Percentiles rank a stretch among this genome's conserved stretches.
phyloP scores from a whole-genome alignment of 805 yeast genomes.

The Metschnikowia henanensis region DNA sequence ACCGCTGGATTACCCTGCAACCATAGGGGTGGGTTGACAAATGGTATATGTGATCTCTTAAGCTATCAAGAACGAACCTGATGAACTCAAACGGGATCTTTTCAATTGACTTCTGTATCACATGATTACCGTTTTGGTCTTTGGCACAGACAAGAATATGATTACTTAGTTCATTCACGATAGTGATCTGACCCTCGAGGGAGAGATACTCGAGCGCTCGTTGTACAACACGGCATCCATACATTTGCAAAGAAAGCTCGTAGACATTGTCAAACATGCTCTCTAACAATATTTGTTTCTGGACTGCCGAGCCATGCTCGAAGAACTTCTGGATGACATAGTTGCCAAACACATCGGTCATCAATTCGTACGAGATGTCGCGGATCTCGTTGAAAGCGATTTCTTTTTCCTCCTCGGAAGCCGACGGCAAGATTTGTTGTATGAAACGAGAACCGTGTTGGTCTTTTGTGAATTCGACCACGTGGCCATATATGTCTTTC shows the following conservation, averaged over 20 bases:
- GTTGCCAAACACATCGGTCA: slow-evolving; percentile 98
- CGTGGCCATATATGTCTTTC: slow-evolving; percentile 80
- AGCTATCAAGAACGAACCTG: slow-evolving; percentile 69
- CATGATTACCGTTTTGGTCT: slow-evolving; percentile 98
- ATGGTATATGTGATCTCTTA: slow-evolving; percentile 73
- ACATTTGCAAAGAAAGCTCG: slow-evolving; percentile 86
- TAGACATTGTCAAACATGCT: slow-evolving; percentile 75
- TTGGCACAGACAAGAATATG: slow-evolving; percentile 62
- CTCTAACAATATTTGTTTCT: slow-evolving; percentile 65
- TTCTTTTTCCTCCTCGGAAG: slow-evolving; percentile 70
- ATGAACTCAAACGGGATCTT: slow-evolving; percentile 69
- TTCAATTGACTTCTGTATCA: slow-evolving; percentile 93
- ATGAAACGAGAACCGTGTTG: slow-evolving; percentile 98
- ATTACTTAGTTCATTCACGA: slow-evolving; percentile 69
- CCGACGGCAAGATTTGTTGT: slow-evolving; percentile 76
- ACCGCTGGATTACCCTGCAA: slow-evolving; percentile 92
- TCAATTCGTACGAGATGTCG: slow-evolving; percentile 68
- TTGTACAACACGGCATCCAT: slow-evolving; percentile 97
- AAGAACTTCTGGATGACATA: slow-evolving; percentile 94
- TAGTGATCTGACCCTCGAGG: slow-evolving; percentile 59
- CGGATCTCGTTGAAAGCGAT: slow-evolving; percentile 82
- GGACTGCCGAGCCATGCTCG: slow-evolving; percentile 75
- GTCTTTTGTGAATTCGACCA: slow-evolving; percentile 89
- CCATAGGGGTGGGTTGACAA: slow-evolving; percentile 96
- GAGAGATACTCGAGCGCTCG: slow-evolving; percentile 79